A percentile compares a stretch with the other conserved stretches of the same genome.
Conservation (phyloP, 2,329 filamentous ascomycete genomes). For the Pseudogymnoascus sp. region DNA sequence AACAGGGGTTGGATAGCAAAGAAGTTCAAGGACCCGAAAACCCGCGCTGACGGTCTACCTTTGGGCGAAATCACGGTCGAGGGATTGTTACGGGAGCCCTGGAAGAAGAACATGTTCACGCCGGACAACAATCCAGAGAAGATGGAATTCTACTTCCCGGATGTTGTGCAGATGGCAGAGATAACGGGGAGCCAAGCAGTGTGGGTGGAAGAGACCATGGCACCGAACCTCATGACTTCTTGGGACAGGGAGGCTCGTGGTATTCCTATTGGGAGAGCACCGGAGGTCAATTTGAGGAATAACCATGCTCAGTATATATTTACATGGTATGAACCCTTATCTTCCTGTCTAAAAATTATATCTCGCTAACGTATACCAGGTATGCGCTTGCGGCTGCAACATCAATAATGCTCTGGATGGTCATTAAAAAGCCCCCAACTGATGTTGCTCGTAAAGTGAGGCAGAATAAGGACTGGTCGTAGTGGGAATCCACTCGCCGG, state of each 20-base stretch:
- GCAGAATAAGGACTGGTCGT: slow-evolving; percentile 68
- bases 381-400: slow-evolving; percentile 80
- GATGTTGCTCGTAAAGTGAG: slow-evolving; percentile 67
- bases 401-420: slow-evolving; percentile 93
- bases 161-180: slow-evolving; percentile 83
- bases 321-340: slow-evolving; percentile 66
- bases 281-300: slow-evolving; percentile 89
- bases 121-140: slow-evolving; percentile 79
- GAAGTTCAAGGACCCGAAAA: slow-evolving; percentile 57
- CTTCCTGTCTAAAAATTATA: background rate
- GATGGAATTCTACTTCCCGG: slow-evolving; percentile 89
- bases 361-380: slow-evolving; percentile 42
- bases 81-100: slow-evolving; percentile 78
- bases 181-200: slow-evolving; percentile 77
- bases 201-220: slow-evolving; percentile 94
- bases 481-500: slow-evolving; percentile 15
- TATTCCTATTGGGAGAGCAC: slow-evolving; percentile 78
- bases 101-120: slow-evolving; percentile 98
- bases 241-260: slow-evolving; percentile 73
- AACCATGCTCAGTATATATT: slow-evolving; percentile 99
- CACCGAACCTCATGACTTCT: slow-evolving; percentile 68
- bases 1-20: slow-evolving; percentile 90
- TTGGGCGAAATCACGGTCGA: slow-evolving; percentile 68
- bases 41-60: slow-evolving; percentile 58
- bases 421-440: slow-evolving; percentile 77